Percentiles rank a stretch among this genome's conserved stretches.
phyloP scores from a whole-genome alignment of 441 rosid genomes.

The Populus trichocarpa region DNA sequence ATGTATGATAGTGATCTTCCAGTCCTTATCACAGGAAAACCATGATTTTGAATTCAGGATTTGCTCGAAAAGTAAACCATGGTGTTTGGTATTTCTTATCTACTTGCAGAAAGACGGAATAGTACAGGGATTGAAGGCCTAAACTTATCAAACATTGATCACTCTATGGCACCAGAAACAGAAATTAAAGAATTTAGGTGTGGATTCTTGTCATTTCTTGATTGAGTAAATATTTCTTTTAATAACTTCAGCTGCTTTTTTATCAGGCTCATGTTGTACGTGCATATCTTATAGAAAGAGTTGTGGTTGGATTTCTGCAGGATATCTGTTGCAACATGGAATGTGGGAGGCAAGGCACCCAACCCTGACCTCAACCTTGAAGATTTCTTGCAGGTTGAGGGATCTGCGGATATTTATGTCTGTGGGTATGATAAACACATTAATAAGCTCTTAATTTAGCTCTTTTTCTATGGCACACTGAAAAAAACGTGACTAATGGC shows the following conservation, averaged over 20 bases:
- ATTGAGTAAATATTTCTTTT: neutral
- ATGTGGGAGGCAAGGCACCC: constrained; percentile 89
- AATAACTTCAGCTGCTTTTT: neutral
- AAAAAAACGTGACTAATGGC: neutral
- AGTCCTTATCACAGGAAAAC: constrained; percentile 19
- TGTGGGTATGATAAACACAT: constrained; percentile 60
- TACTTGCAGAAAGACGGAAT: constrained; percentile 48
- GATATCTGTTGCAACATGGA: constrained; percentile 89
- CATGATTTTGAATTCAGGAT: constrained; percentile 13
- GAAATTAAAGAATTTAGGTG: constrained; percentile 73
- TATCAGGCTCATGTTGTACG: neutral
- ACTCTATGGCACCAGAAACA: constrained; percentile 42
- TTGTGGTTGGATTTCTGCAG: constrained; percentile 36
- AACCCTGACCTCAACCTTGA: constrained; percentile 62
- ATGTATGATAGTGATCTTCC: constrained; percentile 19
- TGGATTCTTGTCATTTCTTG: neutral
- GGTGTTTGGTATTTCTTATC: constrained; percentile 6
- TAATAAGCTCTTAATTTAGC: neutral
- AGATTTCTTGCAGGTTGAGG: constrained; percentile 76
- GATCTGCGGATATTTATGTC: constrained; percentile 77
- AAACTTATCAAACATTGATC: constrained; percentile 59
- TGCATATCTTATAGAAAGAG: constrained; percentile 8
- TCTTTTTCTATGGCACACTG: neutral
- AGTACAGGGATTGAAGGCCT: constrained; percentile 66
- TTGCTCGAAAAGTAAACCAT: neutral